These are phyloP conservation scores for Casuarina glauca DNA, from an alignment of 306 rosid species.

Conservation along the genomic window DNA sequence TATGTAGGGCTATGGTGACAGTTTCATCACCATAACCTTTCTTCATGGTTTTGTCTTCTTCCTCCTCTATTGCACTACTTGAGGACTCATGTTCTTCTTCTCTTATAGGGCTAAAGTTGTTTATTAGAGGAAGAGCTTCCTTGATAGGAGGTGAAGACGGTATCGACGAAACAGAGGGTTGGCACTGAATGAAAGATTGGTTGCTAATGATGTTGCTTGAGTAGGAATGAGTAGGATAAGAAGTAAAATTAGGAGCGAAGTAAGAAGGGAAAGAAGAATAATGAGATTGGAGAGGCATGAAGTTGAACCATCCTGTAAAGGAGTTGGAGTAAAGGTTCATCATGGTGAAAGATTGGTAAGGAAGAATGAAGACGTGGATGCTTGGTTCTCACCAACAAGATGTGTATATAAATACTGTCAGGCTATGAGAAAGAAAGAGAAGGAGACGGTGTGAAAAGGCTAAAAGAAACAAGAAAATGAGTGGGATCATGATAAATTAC, in stretches of 20 bases:
- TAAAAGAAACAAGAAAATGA: conserved; percentile 31
- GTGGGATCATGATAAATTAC: conserved; percentile 51
- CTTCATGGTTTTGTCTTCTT: conserved; percentile 13
- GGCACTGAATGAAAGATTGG: conserved; percentile 25
- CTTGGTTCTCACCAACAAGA: conserved; percentile 7
- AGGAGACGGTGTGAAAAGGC: not conserved
- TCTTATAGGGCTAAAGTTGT: conserved; percentile 42
- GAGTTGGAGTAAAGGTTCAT: conserved; percentile 56
- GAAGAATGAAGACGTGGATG: conserved; percentile 14
- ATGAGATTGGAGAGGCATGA: conserved; percentile 48
- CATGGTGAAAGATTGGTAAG: conserved; percentile 34
- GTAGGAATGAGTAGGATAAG: conserved; percentile 11
- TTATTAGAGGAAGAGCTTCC: conserved; percentile 68
- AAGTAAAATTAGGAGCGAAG: not conserved
- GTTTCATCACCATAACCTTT: conserved; percentile 25
- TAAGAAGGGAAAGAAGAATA: conserved; percentile 11
- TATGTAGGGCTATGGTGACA: conserved; percentile 51
- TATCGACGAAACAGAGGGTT: conserved; percentile 8
- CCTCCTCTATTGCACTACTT: not conserved
- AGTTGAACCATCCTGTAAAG: conserved; percentile 51
- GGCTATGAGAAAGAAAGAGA: conserved; percentile 12
- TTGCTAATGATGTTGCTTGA: not conserved
- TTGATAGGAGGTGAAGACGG: conserved; percentile 42
- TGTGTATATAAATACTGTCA: not conserved
- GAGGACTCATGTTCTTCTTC: conserved; percentile 31